Percentiles rank a stretch among this genome's conserved stretches.
Evolutionary conservation across 1,284 basidiomycete species (phyloP).

Genomic region (Sparassis latifolia): DNA sequence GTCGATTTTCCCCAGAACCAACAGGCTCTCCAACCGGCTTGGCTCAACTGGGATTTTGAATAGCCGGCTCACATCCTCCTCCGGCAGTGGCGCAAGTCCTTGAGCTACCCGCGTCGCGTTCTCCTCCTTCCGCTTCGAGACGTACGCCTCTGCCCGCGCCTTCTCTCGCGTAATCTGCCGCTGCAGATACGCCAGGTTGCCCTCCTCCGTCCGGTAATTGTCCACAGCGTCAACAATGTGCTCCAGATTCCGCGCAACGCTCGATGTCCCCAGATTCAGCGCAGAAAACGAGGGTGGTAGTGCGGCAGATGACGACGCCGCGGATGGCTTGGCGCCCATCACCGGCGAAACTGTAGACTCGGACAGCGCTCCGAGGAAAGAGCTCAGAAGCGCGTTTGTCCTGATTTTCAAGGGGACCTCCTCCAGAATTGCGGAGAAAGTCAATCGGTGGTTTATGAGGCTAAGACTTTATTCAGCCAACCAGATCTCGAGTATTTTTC

Average conservation of each 20-base stretch:
- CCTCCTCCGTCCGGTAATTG: conserved; percentile 84
- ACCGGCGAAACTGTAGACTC: conserved; percentile 29
- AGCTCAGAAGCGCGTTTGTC: conserved; percentile 79
- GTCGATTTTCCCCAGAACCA: conserved; percentile 84
- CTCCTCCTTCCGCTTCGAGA: conserved; percentile 87
- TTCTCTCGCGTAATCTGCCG: conserved; percentile 92
- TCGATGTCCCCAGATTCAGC: conserved; percentile 55
- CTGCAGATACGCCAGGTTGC: conserved; percentile 88
- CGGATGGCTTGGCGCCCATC: conserved; percentile 33
- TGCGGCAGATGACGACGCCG: conserved; percentile 29
- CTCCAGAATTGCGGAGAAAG: conserved; percentile 85
- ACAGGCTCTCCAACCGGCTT: conserved; percentile 84
- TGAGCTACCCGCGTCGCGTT: conserved; percentile 79
- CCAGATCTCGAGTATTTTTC: not conserved
- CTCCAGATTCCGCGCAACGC: conserved; percentile 67
- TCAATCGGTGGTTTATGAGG: conserved; percentile 81
- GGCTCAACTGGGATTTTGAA: conserved; percentile 91
- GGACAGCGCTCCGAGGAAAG: conserved; percentile 75
- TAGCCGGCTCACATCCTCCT: conserved; percentile 76
- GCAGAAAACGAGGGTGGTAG: conserved; percentile 51
- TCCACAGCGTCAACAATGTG: conserved; percentile 83
- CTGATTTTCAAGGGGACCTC: conserved; percentile 89
- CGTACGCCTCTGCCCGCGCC: conserved; percentile 72
- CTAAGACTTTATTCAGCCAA: conserved; percentile 32
- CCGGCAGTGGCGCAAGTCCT: conserved; percentile 81